Evolutionary conservation across 2,329 filamentous ascomycete genomes (phyloP).

Genomic region (Neoscytalidium dimidiatum): DNA sequence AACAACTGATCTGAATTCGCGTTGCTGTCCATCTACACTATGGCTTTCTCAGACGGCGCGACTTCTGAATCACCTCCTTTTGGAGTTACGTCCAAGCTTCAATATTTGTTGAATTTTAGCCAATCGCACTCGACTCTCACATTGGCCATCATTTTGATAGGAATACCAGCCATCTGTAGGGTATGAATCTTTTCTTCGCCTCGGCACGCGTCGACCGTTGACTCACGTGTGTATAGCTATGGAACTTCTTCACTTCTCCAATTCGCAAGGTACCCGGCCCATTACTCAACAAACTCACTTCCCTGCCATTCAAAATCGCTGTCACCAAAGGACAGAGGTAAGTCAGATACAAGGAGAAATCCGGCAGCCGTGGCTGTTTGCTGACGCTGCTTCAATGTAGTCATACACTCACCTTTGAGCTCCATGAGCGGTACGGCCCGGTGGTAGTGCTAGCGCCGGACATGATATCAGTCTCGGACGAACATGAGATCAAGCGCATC

Average conservation of each 20-base stretch:
- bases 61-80: too few relatives aligned
- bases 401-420: not conserved
- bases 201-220: too few relatives aligned
- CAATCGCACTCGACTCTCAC: too few relatives aligned
- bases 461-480: not conserved
- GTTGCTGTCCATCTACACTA: too few relatives aligned
- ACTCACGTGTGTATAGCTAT: too few relatives aligned
- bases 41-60: too few relatives aligned
- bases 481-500: constrained; percentile 4
- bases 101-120: too few relatives aligned
- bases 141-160: not conserved
- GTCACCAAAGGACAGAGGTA: not conserved
- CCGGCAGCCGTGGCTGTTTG: too few relatives aligned
- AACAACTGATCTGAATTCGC: too few relatives aligned
- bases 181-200: too few relatives aligned
- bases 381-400: not conserved
- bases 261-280: not conserved
- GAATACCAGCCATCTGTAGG: not conserved
- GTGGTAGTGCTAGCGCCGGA: not conserved
- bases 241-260: not conserved
- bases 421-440: not conserved
- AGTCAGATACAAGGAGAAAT: not conserved
- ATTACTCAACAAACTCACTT: not conserved
- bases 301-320: not conserved
- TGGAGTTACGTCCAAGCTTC: too few relatives aligned